phyloP scores from a whole-genome alignment of 2,329 filamentous ascomycete genomes.

The Sporothrix dimorphospora region DNA sequence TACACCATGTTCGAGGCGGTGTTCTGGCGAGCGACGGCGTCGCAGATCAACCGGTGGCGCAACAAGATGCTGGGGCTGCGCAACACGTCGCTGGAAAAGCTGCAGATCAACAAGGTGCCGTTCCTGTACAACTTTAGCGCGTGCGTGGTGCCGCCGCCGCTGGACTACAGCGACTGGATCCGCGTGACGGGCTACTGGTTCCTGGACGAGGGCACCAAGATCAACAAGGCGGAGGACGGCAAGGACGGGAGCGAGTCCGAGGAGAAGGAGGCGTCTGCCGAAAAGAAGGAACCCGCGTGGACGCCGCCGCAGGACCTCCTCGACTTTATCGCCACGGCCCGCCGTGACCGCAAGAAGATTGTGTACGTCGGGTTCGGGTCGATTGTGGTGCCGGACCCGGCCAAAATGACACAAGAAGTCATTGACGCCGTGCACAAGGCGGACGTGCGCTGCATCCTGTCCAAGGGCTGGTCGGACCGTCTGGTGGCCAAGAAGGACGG shows the following conservation, averaged over 20 bases:
- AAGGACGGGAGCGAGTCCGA: neutral
- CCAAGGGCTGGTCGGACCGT: conserved; percentile 96
- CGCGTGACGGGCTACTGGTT: conserved; percentile 98
- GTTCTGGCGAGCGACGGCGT: conserved; percentile 92
- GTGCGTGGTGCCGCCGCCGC: conserved; percentile 86
- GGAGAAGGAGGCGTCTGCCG: neutral
- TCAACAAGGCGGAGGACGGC: neutral
- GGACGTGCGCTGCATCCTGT: conserved; percentile 91
- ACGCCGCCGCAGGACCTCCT: conserved; percentile 74
- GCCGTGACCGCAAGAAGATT: conserved; percentile 81
- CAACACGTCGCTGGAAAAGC: conserved; percentile 81
- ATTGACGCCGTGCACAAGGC: conserved; percentile 89
- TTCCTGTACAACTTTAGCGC: conserved; percentile 98
- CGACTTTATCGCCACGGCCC: conserved; percentile 82
- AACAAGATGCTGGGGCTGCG: conserved; percentile 77
- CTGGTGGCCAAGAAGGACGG: conserved; percentile 39
- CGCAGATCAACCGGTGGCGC: conserved; percentile 92
- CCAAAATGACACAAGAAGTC: conserved; percentile 87
- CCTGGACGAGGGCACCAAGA: conserved; percentile 65
- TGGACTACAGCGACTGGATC: conserved; percentile 98
- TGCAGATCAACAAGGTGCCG: conserved; percentile 96
- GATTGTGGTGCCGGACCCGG: conserved; percentile 89
- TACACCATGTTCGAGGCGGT: conserved; percentile 97
- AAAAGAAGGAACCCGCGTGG: conserved; percentile 54
- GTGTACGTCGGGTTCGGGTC: conserved; percentile 98